These are phyloP conservation scores for Eucalyptus paniculata DNA, from an alignment of 345 rosid species.

Conservation along the genomic window DNA sequence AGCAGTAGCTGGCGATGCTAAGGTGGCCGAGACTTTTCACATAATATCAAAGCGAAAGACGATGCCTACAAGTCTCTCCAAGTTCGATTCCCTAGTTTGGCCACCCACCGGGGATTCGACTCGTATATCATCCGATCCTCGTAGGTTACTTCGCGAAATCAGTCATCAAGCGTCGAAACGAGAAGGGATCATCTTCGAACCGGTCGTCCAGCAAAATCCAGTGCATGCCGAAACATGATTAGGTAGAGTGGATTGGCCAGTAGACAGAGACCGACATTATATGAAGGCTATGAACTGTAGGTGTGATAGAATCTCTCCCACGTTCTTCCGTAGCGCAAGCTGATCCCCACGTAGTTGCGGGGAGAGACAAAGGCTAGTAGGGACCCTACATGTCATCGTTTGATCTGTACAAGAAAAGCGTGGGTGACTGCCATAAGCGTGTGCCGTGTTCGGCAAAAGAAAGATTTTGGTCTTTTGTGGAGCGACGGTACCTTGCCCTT, in stretches of 20 bases:
- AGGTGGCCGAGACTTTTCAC: not conserved
- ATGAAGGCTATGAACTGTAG: not conserved
- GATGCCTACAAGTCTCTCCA: not conserved
- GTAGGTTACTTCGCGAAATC: not conserved
- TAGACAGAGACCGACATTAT: not conserved
- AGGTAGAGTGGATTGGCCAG: not conserved
- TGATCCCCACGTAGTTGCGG: not conserved
- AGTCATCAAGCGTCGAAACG: not conserved
- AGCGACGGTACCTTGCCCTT: not conserved
- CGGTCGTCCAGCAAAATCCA: not conserved
- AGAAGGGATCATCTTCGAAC: not conserved
- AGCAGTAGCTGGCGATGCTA: not conserved
- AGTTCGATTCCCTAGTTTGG: not conserved
- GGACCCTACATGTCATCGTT: not conserved
- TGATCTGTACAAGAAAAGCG: not conserved
- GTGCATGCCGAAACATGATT: not conserved
- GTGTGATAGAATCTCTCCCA: not conserved
- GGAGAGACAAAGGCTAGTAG: not conserved
- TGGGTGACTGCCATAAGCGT: not conserved
- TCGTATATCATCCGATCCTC: not conserved
- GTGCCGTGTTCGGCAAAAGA: not conserved
- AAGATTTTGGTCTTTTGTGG: not conserved
- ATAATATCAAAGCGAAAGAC: not conserved
- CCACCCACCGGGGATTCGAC: not conserved
- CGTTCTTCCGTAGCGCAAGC: not conserved